These are phyloP conservation scores for Aureobasidium sp. DNA, from an alignment of 2,329 filamentous ascomycete genomes.

Conservation along the genomic window DNA sequence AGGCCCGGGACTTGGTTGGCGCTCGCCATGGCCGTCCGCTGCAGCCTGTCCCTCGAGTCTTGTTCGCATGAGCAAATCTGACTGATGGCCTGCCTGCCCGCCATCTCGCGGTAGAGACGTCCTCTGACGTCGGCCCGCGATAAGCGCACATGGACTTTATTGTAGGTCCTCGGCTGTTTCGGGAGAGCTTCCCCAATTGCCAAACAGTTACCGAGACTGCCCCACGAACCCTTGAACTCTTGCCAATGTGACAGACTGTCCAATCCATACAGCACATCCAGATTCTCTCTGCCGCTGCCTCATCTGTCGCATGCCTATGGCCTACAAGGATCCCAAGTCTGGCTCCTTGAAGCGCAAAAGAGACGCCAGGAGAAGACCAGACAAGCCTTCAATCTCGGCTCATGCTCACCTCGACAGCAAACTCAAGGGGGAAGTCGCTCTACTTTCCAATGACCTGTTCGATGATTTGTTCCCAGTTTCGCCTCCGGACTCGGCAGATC, in stretches of 20 bases:
- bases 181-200: background rate
- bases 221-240: background rate
- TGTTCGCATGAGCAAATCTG: too few relatives aligned
- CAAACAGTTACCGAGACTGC: conserved; percentile 1
- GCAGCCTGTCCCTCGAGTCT: too few relatives aligned
- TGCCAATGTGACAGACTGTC: background rate
- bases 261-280: background rate
- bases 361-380: conserved; percentile 41
- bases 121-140: background rate
- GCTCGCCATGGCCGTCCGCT: too few relatives aligned
- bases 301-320: conserved; percentile 31
- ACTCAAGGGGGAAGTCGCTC: conserved; percentile 75
- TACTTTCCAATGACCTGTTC: conserved; percentile 81
- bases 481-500: conserved; percentile 7
- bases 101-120: too few relatives aligned
- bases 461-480: conserved; percentile 63
- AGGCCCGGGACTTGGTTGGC: too few relatives aligned
- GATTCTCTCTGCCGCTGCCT: background rate
- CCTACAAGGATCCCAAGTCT: conserved; percentile 35
- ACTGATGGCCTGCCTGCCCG: too few relatives aligned
- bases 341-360: conserved; percentile 47
- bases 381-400: conserved; percentile 71
- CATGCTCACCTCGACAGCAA: conserved; percentile 78
- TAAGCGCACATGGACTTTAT: conserved; percentile 3
- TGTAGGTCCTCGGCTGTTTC: conserved; percentile 2